Evolutionary conservation across 2,329 filamentous ascomycete species (phyloP).

Genomic region (Scytalidium lignicola): DNA sequence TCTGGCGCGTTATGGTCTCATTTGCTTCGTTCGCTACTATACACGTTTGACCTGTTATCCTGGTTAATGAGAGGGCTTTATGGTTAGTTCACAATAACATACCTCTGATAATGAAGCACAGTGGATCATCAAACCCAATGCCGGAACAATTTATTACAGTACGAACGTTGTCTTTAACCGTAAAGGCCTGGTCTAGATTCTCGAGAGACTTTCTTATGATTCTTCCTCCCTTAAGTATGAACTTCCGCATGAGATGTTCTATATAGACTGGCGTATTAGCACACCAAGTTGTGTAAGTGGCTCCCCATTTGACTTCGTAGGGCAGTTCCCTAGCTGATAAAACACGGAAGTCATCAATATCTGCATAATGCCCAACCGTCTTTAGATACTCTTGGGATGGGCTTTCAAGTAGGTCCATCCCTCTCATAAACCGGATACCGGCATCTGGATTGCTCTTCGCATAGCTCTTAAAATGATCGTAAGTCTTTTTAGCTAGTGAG

Average conservation of each 20-base stretch:
- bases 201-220: slow-evolving; percentile 17
- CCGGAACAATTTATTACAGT: slow-evolving; percentile 41
- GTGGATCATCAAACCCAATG: slow-evolving; percentile 35
- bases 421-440: slow-evolving; percentile 32
- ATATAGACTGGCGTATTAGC: slow-evolving; percentile 40
- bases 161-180: slow-evolving; percentile 26
- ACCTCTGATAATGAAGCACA: slow-evolving; percentile 36
- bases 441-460: slow-evolving; percentile 29
- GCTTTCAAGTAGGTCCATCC: slow-evolving; percentile 36
- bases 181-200: slow-evolving; percentile 32
- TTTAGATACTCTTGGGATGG: slow-evolving; percentile 31
- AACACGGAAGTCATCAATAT: slow-evolving; percentile 24
- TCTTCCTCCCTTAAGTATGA: slow-evolving; percentile 33
- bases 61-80: too few relatives aligned
- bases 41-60: slow-evolving; percentile 37
- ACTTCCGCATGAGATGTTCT: slow-evolving; percentile 33
- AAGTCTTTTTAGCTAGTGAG: slow-evolving; percentile 33
- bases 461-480: slow-evolving; percentile 30
- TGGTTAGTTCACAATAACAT: neutral
- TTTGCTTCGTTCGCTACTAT: slow-evolving; percentile 39
- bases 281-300: slow-evolving; percentile 34
- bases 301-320: slow-evolving; percentile 29
- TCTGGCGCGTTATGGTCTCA: slow-evolving; percentile 53
- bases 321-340: slow-evolving; percentile 28
- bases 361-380: slow-evolving; percentile 29